phyloP scores from a whole-genome alignment of 2,329 filamentous ascomycete species.

The Ascochyta lentis region DNA sequence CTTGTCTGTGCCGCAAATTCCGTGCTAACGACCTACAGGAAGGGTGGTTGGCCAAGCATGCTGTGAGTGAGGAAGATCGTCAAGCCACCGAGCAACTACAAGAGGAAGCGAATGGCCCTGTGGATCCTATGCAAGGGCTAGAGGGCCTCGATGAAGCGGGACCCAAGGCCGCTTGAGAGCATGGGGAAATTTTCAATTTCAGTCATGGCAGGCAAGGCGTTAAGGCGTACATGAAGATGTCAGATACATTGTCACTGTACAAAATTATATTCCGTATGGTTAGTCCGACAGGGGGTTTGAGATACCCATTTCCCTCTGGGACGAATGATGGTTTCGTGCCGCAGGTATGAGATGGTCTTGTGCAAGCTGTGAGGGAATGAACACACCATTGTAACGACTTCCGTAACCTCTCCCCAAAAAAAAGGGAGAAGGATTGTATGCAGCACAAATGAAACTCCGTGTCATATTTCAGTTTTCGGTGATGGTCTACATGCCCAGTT shows the following conservation, averaged over 20 bases:
- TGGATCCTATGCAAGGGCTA: constrained; percentile 94
- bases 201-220: constrained; percentile 23
- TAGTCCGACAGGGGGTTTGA: not conserved
- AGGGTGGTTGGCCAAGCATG: constrained; percentile 88
- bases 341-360: not conserved
- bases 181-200: not conserved
- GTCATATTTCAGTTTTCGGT: constrained; percentile 31
- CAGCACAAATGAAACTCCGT: constrained; percentile 34
- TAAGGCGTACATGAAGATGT: constrained; percentile 23
- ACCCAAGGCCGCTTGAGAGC: constrained; percentile 71
- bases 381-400: not conserved
- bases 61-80: constrained; percentile 80
- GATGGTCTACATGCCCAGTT: constrained; percentile 17
- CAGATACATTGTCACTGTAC: constrained; percentile 15
- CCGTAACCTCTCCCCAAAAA: not conserved
- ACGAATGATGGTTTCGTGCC: not conserved
- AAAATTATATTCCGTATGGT: not conserved
- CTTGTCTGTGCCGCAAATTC: not conserved
- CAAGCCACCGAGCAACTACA: constrained; percentile 64
- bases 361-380: not conserved
- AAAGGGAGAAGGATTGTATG: not conserved
- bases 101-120: constrained; percentile 60
- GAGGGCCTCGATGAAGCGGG: constrained; percentile 94
- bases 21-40: constrained; percentile 65
- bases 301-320: not conserved